Evolutionary conservation across 2,329 filamentous ascomycete genomes (phyloP).

Genomic region (Claviceps sp.): DNA sequence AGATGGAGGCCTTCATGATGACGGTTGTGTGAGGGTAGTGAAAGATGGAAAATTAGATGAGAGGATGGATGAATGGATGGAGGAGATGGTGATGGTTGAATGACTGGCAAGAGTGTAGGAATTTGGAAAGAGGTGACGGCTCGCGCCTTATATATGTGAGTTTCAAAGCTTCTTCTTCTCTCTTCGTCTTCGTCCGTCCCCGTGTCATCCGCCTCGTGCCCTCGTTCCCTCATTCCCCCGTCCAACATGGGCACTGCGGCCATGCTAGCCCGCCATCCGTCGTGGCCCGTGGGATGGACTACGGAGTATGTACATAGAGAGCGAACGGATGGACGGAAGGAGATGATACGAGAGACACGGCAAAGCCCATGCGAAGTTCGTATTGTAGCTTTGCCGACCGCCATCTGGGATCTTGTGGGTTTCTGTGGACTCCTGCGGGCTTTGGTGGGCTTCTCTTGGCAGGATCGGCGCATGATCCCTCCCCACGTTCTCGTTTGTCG

Average conservation of each 20-base stretch:
- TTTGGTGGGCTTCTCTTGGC: not conserved
- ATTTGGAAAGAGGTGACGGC: not conserved
- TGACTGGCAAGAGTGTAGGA: not conserved
- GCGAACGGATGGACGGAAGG: not conserved
- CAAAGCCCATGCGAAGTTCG: not conserved
- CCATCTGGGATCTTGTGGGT: not conserved
- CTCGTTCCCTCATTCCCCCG: not conserved
- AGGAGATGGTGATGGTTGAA: not conserved
- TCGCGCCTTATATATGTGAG: not conserved
- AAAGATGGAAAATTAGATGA: not conserved
- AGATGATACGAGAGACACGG: too few species aligned
- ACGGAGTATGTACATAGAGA: too few species aligned
- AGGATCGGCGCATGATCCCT: not conserved
- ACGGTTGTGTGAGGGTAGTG: not conserved
- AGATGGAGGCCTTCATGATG: constrained; percentile 17
- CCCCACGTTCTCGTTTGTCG: not conserved
- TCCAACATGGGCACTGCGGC: not conserved
- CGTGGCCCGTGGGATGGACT: not conserved
- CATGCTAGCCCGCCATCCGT: not conserved
- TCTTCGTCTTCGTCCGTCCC: not conserved
- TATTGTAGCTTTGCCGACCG: not conserved
- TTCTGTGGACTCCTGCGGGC: too few species aligned
- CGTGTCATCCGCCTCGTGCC: not conserved
- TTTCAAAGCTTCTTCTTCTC: not conserved
- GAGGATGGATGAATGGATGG: not conserved